These are phyloP conservation scores for Neurospora cerealis DNA, from an alignment of 495 filamentous ascomycete species.

Conservation along the genomic window DNA sequence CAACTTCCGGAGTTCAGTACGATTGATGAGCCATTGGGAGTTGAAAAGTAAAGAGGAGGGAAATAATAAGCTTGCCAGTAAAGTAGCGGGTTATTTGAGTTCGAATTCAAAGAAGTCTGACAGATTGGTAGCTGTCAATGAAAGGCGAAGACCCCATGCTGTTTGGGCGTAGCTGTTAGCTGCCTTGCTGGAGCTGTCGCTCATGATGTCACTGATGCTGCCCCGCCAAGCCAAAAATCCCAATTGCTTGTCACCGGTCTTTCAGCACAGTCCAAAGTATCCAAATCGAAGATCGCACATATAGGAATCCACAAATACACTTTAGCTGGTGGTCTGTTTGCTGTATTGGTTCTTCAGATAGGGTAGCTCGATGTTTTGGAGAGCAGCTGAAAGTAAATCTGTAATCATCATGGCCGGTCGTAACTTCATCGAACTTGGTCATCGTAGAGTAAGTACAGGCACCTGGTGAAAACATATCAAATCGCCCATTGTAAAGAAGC, in stretches of 20 bases:
- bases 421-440: neutral
- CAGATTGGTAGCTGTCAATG: neutral
- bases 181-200: neutral
- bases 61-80: neutral
- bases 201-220: constrained; percentile 8
- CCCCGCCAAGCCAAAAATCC: neutral
- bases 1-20: neutral
- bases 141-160: neutral
- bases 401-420: neutral
- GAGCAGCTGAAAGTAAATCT: neutral
- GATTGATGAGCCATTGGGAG: neutral
- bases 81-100: neutral
- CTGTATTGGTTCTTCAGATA: neutral
- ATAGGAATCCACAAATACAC: neutral
- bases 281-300: neutral
- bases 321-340: neutral
- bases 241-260: neutral
- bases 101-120: neutral
- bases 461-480: neutral
- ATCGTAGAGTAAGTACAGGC: neutral
- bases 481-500: neutral
- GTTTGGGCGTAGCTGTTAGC: neutral
- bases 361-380: neutral
- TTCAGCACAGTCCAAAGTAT: neutral
- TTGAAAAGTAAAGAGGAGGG: neutral